phyloP scores from a whole-genome alignment of 345 rosid genomes.

The Eucalyptus pauciflora region DNA sequence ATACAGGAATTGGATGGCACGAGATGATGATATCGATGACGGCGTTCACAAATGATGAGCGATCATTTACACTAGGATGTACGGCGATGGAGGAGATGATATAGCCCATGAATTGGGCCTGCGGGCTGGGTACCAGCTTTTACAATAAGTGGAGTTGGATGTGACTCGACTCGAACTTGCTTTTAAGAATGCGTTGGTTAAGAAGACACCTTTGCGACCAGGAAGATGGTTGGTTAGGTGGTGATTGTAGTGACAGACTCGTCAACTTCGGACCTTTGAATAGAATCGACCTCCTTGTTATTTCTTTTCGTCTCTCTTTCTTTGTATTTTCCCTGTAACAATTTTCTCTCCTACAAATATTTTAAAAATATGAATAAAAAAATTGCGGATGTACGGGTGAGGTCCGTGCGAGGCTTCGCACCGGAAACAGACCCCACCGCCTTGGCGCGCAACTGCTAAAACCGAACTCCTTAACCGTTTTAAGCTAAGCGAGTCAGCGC shows the following conservation, averaged over 20 bases:
- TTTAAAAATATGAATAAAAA: neutral
- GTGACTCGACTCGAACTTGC: neutral
- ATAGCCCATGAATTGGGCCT: neutral
- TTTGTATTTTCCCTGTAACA: neutral
- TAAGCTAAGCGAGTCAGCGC: neutral
- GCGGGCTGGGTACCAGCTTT: neutral
- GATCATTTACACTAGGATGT: neutral
- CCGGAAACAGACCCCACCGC: neutral
- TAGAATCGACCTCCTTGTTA: neutral
- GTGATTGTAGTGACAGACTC: rapidly evolving
- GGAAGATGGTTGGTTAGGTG: neutral
- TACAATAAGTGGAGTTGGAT: neutral
- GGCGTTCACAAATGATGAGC: neutral
- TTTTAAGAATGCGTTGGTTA: neutral
- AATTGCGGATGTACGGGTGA: neutral
- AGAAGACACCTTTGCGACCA: no score
- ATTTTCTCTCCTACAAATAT: neutral
- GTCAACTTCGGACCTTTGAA: rapidly evolving
- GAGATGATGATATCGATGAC: neutral
- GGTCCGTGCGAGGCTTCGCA: neutral
- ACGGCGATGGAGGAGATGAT: neutral
- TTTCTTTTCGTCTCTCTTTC: neutral
- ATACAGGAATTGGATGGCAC: neutral
- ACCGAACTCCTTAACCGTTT: neutral
- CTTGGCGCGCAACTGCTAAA: neutral